Conservation (phyloP, 306 rosid genomes). For the Hippophae gyantsensis region DNA sequence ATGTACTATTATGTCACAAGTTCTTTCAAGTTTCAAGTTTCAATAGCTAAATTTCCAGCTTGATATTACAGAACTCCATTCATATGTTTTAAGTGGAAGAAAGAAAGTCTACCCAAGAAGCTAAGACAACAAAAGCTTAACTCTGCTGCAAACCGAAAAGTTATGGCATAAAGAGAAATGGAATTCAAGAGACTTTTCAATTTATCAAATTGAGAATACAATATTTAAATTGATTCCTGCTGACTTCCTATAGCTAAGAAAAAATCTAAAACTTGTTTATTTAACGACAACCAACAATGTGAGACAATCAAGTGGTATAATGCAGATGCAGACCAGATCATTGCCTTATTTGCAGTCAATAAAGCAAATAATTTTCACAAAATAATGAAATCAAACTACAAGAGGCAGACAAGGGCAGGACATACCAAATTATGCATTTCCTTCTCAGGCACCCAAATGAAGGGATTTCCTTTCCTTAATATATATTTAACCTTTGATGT, state of each 20-base stretch:
- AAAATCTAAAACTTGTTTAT: neutral
- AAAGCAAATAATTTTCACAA: neutral
- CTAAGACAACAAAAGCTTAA: too few species aligned
- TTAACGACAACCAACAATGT: neutral
- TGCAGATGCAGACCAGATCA: neutral
- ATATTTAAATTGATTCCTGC: neutral
- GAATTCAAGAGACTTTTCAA: too few species aligned
- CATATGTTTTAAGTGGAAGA: too few species aligned
- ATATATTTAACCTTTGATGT: slow-evolving; percentile 76
- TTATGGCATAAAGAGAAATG: too few species aligned
- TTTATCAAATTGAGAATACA: too few species aligned
- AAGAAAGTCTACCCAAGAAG: too few species aligned
- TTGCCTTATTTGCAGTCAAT: neutral
- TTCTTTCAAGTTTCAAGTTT: too few species aligned
- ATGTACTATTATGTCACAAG: too few species aligned
- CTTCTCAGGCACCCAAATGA: slow-evolving; percentile 75
- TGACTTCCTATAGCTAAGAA: neutral
- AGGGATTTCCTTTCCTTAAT: slow-evolving; percentile 65
- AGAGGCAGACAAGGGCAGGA: neutral
- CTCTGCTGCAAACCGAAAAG: too few species aligned
- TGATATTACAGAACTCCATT: too few species aligned
- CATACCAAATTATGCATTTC: slow-evolving; percentile 82
- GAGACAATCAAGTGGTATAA: too few species aligned
- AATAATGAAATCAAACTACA: neutral
- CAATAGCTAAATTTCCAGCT: too few species aligned